phyloP scores from a whole-genome alignment of 164 flowering plant genomes.

The Umbilicus rupestris region DNA sequence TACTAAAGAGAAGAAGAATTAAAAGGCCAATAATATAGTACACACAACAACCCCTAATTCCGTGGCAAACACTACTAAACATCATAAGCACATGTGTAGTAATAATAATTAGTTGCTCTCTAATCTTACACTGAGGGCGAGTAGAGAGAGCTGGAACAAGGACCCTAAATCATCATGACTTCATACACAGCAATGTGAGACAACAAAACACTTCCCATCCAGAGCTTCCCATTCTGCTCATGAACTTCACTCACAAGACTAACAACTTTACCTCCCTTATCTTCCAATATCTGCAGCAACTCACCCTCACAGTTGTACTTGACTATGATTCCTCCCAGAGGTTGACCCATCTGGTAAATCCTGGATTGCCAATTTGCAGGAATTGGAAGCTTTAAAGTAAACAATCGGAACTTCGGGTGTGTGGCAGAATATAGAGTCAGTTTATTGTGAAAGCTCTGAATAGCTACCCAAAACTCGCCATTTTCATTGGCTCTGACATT shows the following conservation, averaged over 20 bases:
- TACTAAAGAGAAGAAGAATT: background rate
- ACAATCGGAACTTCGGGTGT: conserved; percentile 41
- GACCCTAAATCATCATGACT: background rate
- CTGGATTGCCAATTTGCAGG: conserved; percentile 38
- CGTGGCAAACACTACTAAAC: too few relatives aligned
- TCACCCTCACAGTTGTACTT: conserved; percentile 74
- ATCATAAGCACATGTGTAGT: background rate
- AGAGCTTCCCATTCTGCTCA: conserved; percentile 84
- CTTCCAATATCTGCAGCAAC: conserved; percentile 64
- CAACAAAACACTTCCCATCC: conserved; percentile 91
- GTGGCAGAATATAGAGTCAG: conserved; percentile 23
- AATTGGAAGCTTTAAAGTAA: conserved; percentile 62
- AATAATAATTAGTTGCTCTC: background rate
- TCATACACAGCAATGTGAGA: conserved; percentile 64
- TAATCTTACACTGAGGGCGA: background rate
- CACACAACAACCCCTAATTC: too few relatives aligned
- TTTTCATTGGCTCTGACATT: conserved; percentile 68
- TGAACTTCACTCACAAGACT: conserved; percentile 79
- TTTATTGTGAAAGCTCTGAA: conserved; percentile 43
- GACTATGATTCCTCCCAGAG: conserved; percentile 34
- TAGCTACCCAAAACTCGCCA: conserved; percentile 90
- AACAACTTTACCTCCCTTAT: conserved; percentile 73
- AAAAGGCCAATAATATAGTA: too few relatives aligned
- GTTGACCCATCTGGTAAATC: conserved; percentile 37
- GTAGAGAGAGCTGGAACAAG: background rate